A percentile compares a stretch with the other conserved stretches of the same genome.
phyloP scores from a whole-genome alignment of 306 rosid species.

The Dryas alaskensis region DNA sequence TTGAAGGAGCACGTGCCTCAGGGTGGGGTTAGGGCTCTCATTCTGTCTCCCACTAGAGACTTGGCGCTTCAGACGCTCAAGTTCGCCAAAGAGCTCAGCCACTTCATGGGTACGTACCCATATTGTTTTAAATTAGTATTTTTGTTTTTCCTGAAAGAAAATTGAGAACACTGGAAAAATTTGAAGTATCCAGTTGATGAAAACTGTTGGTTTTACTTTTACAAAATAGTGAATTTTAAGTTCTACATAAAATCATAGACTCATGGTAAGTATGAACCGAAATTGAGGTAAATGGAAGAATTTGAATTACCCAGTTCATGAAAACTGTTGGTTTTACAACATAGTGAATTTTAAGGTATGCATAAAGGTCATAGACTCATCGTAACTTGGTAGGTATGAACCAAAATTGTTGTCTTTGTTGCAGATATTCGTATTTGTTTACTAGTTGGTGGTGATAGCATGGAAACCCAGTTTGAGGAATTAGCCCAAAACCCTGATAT shows the following conservation, averaged over 20 bases:
- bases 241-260: too few relatives aligned
- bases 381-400: not conserved
- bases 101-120: slow-evolving; percentile 49
- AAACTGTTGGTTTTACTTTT: not conserved
- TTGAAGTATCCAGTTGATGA: not conserved
- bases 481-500: slow-evolving; percentile 78
- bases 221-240: too few relatives aligned
- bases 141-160: not conserved
- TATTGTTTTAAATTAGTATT: not conserved
- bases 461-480: slow-evolving; percentile 89
- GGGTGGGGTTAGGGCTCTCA: slow-evolving; percentile 79
- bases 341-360: not conserved
- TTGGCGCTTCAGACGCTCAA: slow-evolving; percentile 87
- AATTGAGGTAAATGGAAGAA: not conserved
- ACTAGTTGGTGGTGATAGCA: slow-evolving; percentile 94
- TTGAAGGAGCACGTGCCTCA: slow-evolving; percentile 72
- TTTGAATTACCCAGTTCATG: not conserved
- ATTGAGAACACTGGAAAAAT: too few relatives aligned
- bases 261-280: too few relatives aligned
- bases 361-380: not conserved
- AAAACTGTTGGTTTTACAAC: not conserved
- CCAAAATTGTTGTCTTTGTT: not conserved
- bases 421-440: slow-evolving; percentile 81
- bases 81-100: slow-evolving; percentile 75
- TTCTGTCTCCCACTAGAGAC: slow-evolving; percentile 82